These are phyloP conservation scores for Coemansia sp. DNA, from an alignment of 192 early-diverging fungal genomes.

Conservation along the genomic window DNA sequence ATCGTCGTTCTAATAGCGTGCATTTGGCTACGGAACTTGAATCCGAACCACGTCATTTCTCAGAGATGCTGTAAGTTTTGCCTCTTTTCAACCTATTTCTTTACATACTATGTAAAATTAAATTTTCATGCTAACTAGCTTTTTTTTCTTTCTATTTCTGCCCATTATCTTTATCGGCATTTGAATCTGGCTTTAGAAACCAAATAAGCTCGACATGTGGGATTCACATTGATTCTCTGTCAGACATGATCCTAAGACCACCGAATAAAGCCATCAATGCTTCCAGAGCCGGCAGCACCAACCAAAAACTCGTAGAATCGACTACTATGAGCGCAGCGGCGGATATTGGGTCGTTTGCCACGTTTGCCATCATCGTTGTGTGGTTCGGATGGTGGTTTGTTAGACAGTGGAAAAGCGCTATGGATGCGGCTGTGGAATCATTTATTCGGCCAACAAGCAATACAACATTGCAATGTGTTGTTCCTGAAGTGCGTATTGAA, in stretches of 20 bases:
- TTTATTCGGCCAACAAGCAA: background rate
- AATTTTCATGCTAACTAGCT: background rate
- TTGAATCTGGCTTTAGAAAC: conserved; percentile 5
- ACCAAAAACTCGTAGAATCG: background rate
- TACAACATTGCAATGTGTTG: no score
- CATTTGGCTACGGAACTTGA: no score
- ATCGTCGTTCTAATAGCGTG: no score
- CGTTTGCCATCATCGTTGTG: conserved; percentile 17
- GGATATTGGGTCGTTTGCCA: conserved; percentile 15
- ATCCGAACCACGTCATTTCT: conserved; percentile 18
- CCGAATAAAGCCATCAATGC: background rate
- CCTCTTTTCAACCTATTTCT: no score
- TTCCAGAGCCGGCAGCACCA: background rate
- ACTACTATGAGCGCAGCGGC: background rate
- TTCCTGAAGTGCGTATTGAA: background rate
- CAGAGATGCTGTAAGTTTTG: conserved; percentile 21
- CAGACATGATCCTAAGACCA: conserved; percentile 18
- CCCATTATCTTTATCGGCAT: no score
- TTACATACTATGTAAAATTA: background rate
- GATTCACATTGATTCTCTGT: conserved; percentile 19
- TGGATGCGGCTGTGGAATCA: background rate
- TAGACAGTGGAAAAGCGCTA: conserved; percentile 12
- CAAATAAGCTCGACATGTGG: conserved; percentile 18
- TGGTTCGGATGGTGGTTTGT: conserved; percentile 29
- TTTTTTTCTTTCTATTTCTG: background rate